phyloP scores from a whole-genome alignment of 2,329 filamentous ascomycete species.

The Akanthomyces uredinophilus region DNA sequence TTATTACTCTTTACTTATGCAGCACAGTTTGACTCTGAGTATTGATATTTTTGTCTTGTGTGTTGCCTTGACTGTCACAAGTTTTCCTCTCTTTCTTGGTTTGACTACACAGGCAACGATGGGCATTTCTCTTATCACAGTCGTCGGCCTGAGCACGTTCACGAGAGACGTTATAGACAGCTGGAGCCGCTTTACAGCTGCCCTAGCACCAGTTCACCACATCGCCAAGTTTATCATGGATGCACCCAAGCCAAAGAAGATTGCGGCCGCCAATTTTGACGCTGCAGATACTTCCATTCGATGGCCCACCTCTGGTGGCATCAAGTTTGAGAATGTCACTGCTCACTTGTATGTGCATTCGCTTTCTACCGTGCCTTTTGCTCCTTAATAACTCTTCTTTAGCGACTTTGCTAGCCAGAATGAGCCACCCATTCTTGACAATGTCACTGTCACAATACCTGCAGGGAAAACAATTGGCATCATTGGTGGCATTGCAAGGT shows the following conservation, averaged over 20 bases:
- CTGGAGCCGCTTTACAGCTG: neutral
- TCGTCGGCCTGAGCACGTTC: neutral
- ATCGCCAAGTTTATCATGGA: neutral
- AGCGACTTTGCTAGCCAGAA: neutral
- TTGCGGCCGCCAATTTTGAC: neutral
- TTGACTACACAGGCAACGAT: neutral
- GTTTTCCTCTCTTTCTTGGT: neutral
- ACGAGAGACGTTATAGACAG: neutral
- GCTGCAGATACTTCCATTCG: neutral
- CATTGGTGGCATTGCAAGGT: neutral
- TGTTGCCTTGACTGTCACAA: neutral
- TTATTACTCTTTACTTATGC: neutral
- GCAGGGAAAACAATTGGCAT: neutral
- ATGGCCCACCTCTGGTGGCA: neutral
- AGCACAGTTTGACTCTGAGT: neutral
- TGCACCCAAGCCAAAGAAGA: neutral
- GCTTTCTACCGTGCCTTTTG: neutral
- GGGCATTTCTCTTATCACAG: neutral
- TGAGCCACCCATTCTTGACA: neutral
- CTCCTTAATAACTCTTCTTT: neutral
- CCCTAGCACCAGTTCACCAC: neutral
- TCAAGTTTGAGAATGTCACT: constrained; percentile 1
- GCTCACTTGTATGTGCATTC: neutral
- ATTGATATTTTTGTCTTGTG: neutral
- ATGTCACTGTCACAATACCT: neutral